These are phyloP conservation scores for Simmondsia chinensis DNA, from an alignment of 148 eudicot species.

Conservation along the genomic window DNA sequence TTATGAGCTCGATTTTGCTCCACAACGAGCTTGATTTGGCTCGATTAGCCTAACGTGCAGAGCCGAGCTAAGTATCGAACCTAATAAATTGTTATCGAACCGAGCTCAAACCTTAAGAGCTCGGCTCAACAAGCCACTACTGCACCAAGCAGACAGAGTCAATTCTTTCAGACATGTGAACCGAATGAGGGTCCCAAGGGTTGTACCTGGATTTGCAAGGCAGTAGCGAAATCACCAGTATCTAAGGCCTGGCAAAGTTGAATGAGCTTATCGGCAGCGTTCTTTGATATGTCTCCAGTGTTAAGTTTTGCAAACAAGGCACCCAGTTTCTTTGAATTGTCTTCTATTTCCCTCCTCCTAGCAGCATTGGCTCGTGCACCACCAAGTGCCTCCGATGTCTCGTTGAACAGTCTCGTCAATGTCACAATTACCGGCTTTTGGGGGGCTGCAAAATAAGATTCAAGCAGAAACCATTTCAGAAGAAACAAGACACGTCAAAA, in stretches of 20 bases:
- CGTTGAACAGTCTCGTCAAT: constrained; percentile 77
- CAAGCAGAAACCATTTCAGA: neutral
- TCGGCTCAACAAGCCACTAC: too few relatives aligned
- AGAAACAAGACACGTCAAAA: neutral
- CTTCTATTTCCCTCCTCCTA: constrained; percentile 84
- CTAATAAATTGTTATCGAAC: too few relatives aligned
- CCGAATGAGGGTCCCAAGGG: neutral
- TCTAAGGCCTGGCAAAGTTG: constrained; percentile 85
- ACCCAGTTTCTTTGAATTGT: constrained; percentile 84
- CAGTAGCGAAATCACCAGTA: constrained; percentile 64
- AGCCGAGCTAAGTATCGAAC: too few relatives aligned
- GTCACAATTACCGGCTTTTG: constrained; percentile 79
- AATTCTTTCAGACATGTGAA: too few relatives aligned
- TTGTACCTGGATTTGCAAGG: constrained; percentile 84
- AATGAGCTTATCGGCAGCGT: constrained; percentile 84
- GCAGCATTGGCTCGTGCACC: constrained; percentile 71
- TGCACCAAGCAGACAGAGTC: too few relatives aligned
- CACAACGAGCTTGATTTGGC: too few relatives aligned
- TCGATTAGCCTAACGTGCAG: too few relatives aligned
- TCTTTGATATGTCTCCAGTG: constrained; percentile 79
- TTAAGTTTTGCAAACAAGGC: constrained; percentile 75
- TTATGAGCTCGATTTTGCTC: too few relatives aligned
- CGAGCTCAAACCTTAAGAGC: too few relatives aligned
- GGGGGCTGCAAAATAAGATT: constrained; percentile 39
- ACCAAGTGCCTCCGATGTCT: constrained; percentile 81